Evolutionary conservation across 164 flowering plant species (phyloP).

Genomic region (Sedum album): DNA sequence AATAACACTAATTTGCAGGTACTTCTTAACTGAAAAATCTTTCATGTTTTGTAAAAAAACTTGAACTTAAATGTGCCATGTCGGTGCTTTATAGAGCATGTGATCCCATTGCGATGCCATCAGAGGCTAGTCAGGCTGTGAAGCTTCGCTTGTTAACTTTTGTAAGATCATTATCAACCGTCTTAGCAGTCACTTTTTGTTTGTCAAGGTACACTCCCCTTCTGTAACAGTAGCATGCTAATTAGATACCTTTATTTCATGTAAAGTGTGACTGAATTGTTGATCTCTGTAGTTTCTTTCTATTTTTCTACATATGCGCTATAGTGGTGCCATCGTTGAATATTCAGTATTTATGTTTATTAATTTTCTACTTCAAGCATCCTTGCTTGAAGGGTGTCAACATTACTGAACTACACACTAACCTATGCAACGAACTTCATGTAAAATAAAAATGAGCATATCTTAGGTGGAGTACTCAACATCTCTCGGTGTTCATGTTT

Average conservation of each 20-base stretch:
- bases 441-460: neutral
- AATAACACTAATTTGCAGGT: slow-evolving; percentile 81
- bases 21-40: slow-evolving; percentile 4
- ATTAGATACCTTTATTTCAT: neutral
- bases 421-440: neutral
- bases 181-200: slow-evolving; percentile 79
- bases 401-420: neutral
- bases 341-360: no score
- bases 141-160: slow-evolving; percentile 75
- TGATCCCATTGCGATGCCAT: slow-evolving; percentile 69
- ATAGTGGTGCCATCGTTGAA: no score
- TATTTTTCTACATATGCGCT: no score
- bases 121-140: slow-evolving; percentile 78
- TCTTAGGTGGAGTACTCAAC: neutral
- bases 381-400: no score
- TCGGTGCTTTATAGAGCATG: slow-evolving; percentile 43
- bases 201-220: slow-evolving; percentile 55
- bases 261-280: no score
- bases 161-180: slow-evolving; percentile 81
- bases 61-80: neutral
- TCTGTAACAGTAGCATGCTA: neutral
- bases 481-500: neutral
- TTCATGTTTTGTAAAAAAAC: neutral
- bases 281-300: no score
- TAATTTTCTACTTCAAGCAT: no score